phyloP scores from a whole-genome alignment of 306 rosid genomes.

The Quercus cerris region DNA sequence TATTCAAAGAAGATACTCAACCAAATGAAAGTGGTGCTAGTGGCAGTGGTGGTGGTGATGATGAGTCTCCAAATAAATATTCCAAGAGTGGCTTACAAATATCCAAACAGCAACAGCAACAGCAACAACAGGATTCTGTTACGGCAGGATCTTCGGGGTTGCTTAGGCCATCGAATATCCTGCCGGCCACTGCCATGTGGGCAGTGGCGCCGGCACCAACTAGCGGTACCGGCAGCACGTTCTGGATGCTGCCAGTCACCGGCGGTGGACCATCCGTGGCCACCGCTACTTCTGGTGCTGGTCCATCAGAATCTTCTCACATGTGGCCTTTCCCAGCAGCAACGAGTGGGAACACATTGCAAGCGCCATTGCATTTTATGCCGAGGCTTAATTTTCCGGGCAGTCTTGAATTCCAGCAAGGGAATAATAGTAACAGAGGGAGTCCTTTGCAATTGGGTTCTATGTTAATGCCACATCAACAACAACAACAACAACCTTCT shows the following conservation, averaged over 20 bases:
- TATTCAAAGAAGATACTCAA: conserved; percentile 69
- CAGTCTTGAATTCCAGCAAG: conserved; percentile 51
- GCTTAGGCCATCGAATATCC: conserved; percentile 47
- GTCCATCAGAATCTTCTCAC: conserved; percentile 53
- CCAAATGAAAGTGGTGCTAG: conserved; percentile 29
- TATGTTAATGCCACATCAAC: conserved; percentile 63
- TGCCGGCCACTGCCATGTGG: conserved; percentile 81
- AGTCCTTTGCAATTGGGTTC: conserved; percentile 72
- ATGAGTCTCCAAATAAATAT: conserved; percentile 31
- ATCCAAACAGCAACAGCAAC: conserved; percentile 30
- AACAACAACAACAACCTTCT: conserved; percentile 56
- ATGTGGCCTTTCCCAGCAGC: conserved; percentile 76
- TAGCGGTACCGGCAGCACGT: conserved; percentile 61
- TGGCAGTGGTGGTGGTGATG: conserved; percentile 12
- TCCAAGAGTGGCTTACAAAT: conserved; percentile 32
- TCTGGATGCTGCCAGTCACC: conserved; percentile 81
- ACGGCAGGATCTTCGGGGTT: conserved; percentile 40
- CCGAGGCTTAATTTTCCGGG: conserved; percentile 62
- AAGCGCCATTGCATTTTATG: conserved; percentile 68
- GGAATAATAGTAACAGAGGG: conserved; percentile 20
- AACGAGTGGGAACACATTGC: conserved; percentile 36
- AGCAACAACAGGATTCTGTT: background rate
- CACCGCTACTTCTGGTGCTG: conserved; percentile 14
- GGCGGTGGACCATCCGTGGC: conserved; percentile 23
- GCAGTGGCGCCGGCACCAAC: conserved; percentile 56